Evolutionary conservation across 768 basidiomycete species (phyloP), one percentile per base, ranked within the genome.

Genomic region (Paxillus involutus): DNA sequence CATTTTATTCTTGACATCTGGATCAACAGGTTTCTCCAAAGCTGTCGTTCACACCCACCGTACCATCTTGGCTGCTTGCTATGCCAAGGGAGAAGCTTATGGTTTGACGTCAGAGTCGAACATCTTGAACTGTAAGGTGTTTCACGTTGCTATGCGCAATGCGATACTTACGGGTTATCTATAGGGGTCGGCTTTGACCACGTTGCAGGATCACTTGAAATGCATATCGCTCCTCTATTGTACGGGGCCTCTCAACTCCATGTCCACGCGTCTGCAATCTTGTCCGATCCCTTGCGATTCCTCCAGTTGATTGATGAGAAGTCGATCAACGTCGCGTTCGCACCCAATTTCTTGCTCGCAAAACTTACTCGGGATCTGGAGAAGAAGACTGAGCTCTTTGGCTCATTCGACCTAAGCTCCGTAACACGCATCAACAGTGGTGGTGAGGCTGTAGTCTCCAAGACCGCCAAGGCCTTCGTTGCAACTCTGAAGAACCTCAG

Each of bases 331-430:
- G 54, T 71, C 17, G 57, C 58, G 1, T 72, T 77, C 51, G 66
- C 73, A 0, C 76, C 76, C 6, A 77, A 77, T 62, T 77, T 76
- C 58, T 64, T 77, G 35, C 61, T 77, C 3, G 69, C 75, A 6
- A 72, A 72, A 33, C 65, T 76, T 21, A 55, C 68, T 12, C 67
- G 71, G n/a, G 75, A 75, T 32, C 41, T 70, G 37, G 59, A 64
- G 49, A 51, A 54, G 44, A 55, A 62, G 3, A 52, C 48, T 6
- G 63, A 63, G 33, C 57, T 63, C 9, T 55, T 57, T n/a, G 59
- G 63, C 1, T 24, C 57, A 1, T 62, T 76, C 33, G 66, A 77
- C 51, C 59, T 77, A 4, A 71, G 72, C 3, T 59, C 60, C 6
- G 44, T 77, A 21, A 55, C 46, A 42, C 70, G 66, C 7, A 64